Base-by-base conservation (phyloP, 495 filamentous ascomycete species). In the Peziza echinospora region DNA sequence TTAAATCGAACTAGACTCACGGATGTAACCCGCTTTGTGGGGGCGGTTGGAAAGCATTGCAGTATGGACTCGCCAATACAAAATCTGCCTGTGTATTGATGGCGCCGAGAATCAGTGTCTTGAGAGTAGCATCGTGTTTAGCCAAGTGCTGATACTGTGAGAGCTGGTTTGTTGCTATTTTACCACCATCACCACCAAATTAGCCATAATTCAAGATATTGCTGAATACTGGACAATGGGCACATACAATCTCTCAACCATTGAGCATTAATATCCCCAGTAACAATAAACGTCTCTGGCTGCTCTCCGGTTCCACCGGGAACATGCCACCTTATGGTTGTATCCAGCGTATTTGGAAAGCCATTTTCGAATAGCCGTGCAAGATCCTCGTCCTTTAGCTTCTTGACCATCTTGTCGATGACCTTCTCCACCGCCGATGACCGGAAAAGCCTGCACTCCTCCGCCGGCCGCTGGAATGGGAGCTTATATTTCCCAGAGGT, bases 201-300 rank as follows among this genome's bases (percentile, higher is more conserved):
- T 22, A 21, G 16, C 41, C n/a, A 10, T 21, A 4, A n/a, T 2
- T 17, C 30, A 37, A 11, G 30, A 37, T 4, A 3, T 17, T 37
- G 3, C 30, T 37, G 13, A 11, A 3, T 2, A 11, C 13, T 37
- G 19, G 30, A 21, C 2, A 2, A 23, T 11, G 5, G 22, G 22
- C n/a, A 43, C 41, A 17, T 22, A 37, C 86, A 93, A 63, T 99
- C 89, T 43, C 89, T 78, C 39, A 99, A 65, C 89, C 89, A 99
- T 64, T 96, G 89, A 5, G 89, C 89, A 55, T 94, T 80, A 59
- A 99, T 99, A 56, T 99, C 89, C n/a, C 87, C 87, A 0, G 89
- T 99, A 41, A 99, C 91, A 50, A 99, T 80, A 62, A 99, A 99
- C 26, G 77, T 84, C 60, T 96, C 87, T 24, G 61, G 61, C 26